Conservation (phyloP, 495 filamentous ascomycete genomes). For the Apodospora peruviana region DNA sequence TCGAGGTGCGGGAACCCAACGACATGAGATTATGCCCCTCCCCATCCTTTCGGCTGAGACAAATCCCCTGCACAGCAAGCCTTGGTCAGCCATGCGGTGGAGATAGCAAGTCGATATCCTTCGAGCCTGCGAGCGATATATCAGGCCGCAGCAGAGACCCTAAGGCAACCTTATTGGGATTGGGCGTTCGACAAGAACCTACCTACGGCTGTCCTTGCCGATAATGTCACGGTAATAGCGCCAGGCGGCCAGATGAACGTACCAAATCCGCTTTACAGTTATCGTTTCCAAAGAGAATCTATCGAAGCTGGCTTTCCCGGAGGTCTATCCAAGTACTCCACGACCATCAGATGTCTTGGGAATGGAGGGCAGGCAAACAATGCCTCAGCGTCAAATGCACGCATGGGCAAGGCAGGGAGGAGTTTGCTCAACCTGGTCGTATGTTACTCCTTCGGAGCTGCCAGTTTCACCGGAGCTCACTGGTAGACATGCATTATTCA, state of each 20-base stretch:
- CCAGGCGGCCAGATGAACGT: conserved; percentile 20
- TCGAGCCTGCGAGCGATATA: conserved; percentile 20
- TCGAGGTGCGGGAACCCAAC: conserved; percentile 25
- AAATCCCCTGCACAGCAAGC: conserved; percentile 23
- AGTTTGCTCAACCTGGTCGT: conserved; percentile 27
- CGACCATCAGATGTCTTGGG: conserved; percentile 22
- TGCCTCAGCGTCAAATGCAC: conserved; percentile 16
- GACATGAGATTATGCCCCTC: neutral
- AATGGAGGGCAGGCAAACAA: conserved; percentile 15
- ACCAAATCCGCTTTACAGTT: conserved; percentile 33
- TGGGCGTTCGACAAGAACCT: conserved; percentile 28
- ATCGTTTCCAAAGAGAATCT: conserved; percentile 26
- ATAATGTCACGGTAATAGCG: conserved; percentile 28
- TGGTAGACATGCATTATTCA: neutral
- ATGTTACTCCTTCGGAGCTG: neutral
- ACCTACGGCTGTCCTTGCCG: conserved; percentile 19
- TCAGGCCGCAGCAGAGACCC: conserved; percentile 25
- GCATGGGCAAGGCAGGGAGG: conserved; percentile 7
- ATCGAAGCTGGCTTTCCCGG: conserved; percentile 21
- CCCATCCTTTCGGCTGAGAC: neutral
- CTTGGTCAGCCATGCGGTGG: conserved; percentile 28
- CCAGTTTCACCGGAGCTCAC: neutral
- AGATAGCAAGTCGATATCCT: conserved; percentile 26
- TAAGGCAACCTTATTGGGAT: conserved; percentile 40
- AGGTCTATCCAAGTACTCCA: conserved; percentile 3